Conservation (phyloP, 192 early-diverging fungal genomes). For the Backusella parvicylindrica region DNA sequence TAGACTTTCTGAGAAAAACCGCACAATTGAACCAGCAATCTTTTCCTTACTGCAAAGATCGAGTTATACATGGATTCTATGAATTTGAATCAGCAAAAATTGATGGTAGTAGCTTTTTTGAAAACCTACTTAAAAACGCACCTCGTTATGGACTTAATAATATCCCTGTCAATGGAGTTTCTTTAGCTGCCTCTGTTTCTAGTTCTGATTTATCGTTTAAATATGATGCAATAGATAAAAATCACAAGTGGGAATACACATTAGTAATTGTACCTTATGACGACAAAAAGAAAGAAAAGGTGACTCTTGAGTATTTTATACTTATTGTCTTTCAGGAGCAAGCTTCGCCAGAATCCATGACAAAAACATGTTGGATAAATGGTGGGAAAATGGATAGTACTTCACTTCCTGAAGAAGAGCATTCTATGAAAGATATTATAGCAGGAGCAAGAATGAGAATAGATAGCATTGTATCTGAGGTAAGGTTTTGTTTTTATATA, state of each 20-base stretch:
- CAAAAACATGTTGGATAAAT: background rate
- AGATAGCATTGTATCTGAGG: conserved; percentile 16
- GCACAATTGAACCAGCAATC: conserved; percentile 38
- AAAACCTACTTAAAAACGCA: conserved; percentile 13
- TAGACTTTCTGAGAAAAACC: conserved; percentile 42
- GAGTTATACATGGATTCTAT: conserved; percentile 46
- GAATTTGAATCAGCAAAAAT: conserved; percentile 10
- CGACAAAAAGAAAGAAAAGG: background rate
- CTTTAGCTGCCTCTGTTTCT: conserved; percentile 10
- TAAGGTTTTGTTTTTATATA: background rate
- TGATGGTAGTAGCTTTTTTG: conserved; percentile 5
- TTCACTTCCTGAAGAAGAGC: background rate
- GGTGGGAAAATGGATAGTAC: background rate
- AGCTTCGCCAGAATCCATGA: background rate
- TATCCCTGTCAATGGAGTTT: background rate
- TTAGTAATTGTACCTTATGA: conserved; percentile 8
- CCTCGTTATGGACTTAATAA: conserved; percentile 14
- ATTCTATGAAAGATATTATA: conserved; percentile 10
- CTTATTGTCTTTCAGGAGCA: conserved; percentile 7
- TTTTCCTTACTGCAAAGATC: conserved; percentile 41
- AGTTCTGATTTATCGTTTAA: conserved; percentile 6
- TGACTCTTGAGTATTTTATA: conserved; percentile 15
- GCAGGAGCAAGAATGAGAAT: conserved; percentile 6
- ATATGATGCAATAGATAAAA: background rate
- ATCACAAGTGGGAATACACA: conserved; percentile 5